These are phyloP conservation scores for Fusarium fracticaudum DNA, from an alignment of 2,329 filamentous ascomycete species.

Conservation along the genomic window DNA sequence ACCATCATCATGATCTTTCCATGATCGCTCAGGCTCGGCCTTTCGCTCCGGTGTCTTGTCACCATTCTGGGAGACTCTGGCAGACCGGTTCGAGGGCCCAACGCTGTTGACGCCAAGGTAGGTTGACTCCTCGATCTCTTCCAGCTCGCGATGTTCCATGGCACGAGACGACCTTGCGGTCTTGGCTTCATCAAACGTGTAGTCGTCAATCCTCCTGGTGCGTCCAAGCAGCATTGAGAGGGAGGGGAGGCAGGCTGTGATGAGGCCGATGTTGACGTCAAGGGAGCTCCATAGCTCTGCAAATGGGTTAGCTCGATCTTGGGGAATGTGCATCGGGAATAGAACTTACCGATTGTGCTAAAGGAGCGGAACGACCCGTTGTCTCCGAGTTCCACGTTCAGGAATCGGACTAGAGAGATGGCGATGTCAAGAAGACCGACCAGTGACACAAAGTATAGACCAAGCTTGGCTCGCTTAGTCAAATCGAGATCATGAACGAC, in stretches of 20 bases:
- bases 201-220: not conserved
- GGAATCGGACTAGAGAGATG: slow-evolving; percentile 27
- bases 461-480: slow-evolving; percentile 3
- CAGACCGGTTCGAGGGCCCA: slow-evolving; percentile 3
- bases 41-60: not conserved
- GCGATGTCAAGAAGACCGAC: slow-evolving; percentile 24
- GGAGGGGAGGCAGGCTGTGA: slow-evolving; percentile 25
- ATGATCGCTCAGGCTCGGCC: not conserved
- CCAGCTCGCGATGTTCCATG: slow-evolving; percentile 19
- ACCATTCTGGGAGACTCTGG: not conserved
- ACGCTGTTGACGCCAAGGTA: slow-evolving; percentile 10
- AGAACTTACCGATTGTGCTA: not conserved
- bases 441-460: slow-evolving; percentile 21
- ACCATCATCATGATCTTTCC: slow-evolving; percentile 14
- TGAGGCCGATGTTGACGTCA: slow-evolving; percentile 29
- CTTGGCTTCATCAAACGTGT: slow-evolving; percentile 19
- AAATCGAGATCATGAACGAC: slow-evolving; percentile 21
- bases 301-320: not conserved
- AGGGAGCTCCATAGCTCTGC: slow-evolving; percentile 33
- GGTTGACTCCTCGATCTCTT: slow-evolving; percentile 19
- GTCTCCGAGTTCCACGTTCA: slow-evolving; percentile 22
- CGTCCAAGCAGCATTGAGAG: slow-evolving; percentile 19
- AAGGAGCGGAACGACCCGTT: slow-evolving; percentile 15
- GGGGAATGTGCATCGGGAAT: no score
- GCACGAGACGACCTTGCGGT: slow-evolving; percentile 9